Evolutionary conservation across 345 rosid genomes (phyloP), one percentile per base, ranked within the genome.

Genomic region (Rhodamnia argentea): DNA sequence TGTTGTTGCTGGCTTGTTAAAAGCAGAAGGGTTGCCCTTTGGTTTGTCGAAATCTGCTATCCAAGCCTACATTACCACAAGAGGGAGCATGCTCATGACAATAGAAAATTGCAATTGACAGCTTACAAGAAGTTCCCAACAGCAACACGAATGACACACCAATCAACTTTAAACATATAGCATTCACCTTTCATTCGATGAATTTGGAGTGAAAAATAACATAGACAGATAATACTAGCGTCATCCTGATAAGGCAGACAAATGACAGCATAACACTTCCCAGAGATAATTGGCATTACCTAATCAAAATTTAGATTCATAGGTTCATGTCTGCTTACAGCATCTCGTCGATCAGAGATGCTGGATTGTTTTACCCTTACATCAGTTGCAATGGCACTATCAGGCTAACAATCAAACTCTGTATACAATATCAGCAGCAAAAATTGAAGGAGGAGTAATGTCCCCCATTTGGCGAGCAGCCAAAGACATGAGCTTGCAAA

Each of bases 21-120:
- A 95, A 52, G 97, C 97, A 89, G 99, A 93, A 47, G 99, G 98
- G 82, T 95, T 95, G 12, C 99, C 99, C 89, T 95, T 97, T 84
- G 99, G 98, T 90, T 97, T 97, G 94, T 97, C 99, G 81, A 97
- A 97, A 85, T 92, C 93, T 87, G 99, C 99, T 83, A 96, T 94
- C 99, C 98, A 96, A 82, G 93, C 91, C 99, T 96, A 85, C 84
- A 89, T 85, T 52, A 70, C 52, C 64, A 54, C 70, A 60, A 87
- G 60, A 57, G 70, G 62, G 32, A 53, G 37, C 84, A 60, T 44
- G 22, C 50, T 70, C 81, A 10, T 1, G 81, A 42, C 47, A 32
- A 70, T 16, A 32, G 78, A 70, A 10, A 70, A 44, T 51, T 51
- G 52, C 52, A 32, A 70, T 37, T 70, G 81, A 37, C 47, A 37